Conservation (phyloP, 169 alveolate species). For the Cryptosporidium sp. region DNA sequence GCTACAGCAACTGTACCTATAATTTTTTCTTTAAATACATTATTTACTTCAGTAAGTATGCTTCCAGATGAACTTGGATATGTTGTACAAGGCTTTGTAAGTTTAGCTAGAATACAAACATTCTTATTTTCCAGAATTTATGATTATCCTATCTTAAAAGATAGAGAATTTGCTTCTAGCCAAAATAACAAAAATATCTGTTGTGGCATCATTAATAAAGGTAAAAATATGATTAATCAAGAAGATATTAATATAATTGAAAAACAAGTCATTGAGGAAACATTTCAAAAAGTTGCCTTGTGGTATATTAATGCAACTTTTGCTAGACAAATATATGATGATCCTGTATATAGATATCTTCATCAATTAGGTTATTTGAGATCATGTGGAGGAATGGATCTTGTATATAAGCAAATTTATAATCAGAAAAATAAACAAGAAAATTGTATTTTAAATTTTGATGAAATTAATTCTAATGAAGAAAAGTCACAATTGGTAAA, state of each 20-base stretch:
- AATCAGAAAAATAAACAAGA: background rate
- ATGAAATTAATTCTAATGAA: background rate
- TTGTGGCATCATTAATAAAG: background rate
- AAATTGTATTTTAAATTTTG: background rate
- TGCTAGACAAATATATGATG: constrained; percentile 56
- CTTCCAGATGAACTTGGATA: constrained; percentile 67
- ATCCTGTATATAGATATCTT: constrained; percentile 46
- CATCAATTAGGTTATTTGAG: constrained; percentile 43
- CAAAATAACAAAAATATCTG: background rate
- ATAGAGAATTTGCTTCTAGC: background rate
- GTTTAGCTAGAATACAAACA: constrained; percentile 55
- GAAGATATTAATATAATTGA: background rate
- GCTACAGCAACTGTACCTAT: constrained; percentile 65
- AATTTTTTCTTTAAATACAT: constrained; percentile 38
- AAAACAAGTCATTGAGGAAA: background rate
- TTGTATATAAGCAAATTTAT: constrained; percentile 2
- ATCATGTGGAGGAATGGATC: constrained; percentile 72
- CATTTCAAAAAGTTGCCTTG: background rate
- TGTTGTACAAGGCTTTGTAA: constrained; percentile 51
- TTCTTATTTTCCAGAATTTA: constrained; percentile 48
- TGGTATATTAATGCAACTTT: constrained; percentile 60
- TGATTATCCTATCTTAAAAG: constrained; percentile 41
- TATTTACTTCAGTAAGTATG: constrained; percentile 44
- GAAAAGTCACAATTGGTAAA: background rate
- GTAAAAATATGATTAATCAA: background rate